phyloP scores from a whole-genome alignment of 2,329 filamentous ascomycete species.

The Bipolaris cookei region DNA sequence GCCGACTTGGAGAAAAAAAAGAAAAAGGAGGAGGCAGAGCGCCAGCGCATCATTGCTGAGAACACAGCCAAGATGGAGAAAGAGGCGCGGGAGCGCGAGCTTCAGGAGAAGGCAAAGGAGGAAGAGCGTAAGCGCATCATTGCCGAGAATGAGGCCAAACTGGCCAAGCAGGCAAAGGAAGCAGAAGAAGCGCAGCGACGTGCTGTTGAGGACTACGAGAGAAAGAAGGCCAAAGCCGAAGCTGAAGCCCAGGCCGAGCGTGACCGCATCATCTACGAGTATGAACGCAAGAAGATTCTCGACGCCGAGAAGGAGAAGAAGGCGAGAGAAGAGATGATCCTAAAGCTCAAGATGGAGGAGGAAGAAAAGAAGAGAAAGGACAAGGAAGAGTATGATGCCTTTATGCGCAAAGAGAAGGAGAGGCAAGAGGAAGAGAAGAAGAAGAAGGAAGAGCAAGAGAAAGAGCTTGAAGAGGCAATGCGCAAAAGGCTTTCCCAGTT shows the following conservation, averaged over 20 bases:
- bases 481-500: constrained; percentile 52
- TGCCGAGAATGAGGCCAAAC: constrained; percentile 41
- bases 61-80: constrained; percentile 41
- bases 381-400: constrained; percentile 52
- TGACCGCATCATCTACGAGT: constrained; percentile 46
- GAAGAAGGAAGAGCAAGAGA: constrained; percentile 50
- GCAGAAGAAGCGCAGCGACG: constrained; percentile 40
- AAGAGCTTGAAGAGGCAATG: constrained; percentile 55
- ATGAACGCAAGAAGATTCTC: constrained; percentile 45
- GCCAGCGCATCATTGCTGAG: constrained; percentile 40
- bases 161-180: constrained; percentile 38
- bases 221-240: constrained; percentile 44
- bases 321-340: constrained; percentile 46
- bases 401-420: constrained; percentile 50
- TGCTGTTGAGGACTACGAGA: constrained; percentile 45
- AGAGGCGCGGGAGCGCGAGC: constrained; percentile 34
- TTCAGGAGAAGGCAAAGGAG: constrained; percentile 18
- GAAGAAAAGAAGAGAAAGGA: constrained; percentile 51
- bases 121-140: constrained; percentile 40
- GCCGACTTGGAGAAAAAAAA: constrained; percentile 24
- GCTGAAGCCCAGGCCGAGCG: constrained; percentile 37
- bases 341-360: constrained; percentile 51
- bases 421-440: constrained; percentile 51
- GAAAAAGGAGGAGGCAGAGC: constrained; percentile 37
- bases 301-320: constrained; percentile 48